Conservation (phyloP, 768 basidiomycete species). For the Boletus reticulatus region DNA sequence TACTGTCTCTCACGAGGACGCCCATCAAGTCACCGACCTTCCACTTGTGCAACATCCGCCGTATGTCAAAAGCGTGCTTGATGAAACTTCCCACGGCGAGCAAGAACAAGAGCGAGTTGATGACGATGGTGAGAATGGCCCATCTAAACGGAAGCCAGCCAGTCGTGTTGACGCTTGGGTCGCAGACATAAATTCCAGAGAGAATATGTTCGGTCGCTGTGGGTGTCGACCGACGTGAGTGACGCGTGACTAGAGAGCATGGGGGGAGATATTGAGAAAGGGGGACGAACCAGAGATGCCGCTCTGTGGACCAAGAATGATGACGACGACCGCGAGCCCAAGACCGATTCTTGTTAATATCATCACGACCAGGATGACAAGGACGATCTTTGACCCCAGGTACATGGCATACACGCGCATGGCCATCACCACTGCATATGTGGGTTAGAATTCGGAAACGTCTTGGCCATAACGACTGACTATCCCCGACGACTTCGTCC, state of each 20-base stretch:
- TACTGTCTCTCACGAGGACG: slow-evolving; percentile 17
- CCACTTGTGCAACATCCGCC: slow-evolving; percentile 7
- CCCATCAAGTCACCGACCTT: slow-evolving; percentile 12
- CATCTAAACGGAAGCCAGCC: slow-evolving; percentile 12
- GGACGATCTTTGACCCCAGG: slow-evolving; percentile 8
- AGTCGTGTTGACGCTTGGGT: neutral
- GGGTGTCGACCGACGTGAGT: neutral
- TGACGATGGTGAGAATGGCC: slow-evolving; percentile 10
- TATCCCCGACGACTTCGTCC: slow-evolving; percentile 5
- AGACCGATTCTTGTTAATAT: slow-evolving; percentile 7
- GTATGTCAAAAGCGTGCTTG: slow-evolving; percentile 9
- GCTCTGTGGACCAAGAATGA: slow-evolving; percentile 15
- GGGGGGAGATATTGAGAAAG: fast-evolving
- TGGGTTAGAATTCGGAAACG: neutral
- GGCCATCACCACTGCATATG: slow-evolving; percentile 12
- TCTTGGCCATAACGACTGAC: neutral
- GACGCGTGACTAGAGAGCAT: too few relatives aligned
- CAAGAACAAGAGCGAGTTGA: slow-evolving; percentile 13
- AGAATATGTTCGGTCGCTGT: slow-evolving; percentile 17
- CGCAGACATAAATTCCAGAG: slow-evolving; percentile 16
- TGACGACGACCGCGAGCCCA: slow-evolving; percentile 6
- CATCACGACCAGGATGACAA: slow-evolving; percentile 3
- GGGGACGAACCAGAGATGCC: slow-evolving; percentile 11
- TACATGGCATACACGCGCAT: slow-evolving; percentile 24
- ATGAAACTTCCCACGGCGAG: slow-evolving; percentile 14